Base-by-base conservation (phyloP, 331 rosid species). In the Malus hybrid region DNA sequence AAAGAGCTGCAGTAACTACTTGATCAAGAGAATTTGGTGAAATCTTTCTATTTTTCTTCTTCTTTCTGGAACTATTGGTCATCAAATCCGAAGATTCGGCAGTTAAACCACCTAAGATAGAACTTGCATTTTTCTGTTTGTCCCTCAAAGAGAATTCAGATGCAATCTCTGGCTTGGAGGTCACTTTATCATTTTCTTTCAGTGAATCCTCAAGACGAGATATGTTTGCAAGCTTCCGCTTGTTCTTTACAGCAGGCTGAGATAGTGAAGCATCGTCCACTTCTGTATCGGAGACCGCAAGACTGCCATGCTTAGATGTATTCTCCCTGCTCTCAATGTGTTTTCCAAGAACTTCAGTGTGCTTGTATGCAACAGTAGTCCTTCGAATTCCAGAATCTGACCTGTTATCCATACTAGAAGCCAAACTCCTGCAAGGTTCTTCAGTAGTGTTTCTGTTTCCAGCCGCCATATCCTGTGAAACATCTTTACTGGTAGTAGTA, bases 261-360 rank as follows among this genome's bases (percentile, higher is more conserved):
- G 80, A 71, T 69, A 68, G 80, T 24, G 84, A 79, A 78, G 85
- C 88, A 72, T 81, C 87, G 63, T 66, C 76, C 48, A 61, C 52
- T 28, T 42, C 20, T 16, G 8, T 16, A 52, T 52, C 3, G 10
- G 57, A 52, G 57, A 52, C 20, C 20, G 1, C 57, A 52, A 52
- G 20, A 52, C 57, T 18, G 57, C 57, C 20, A 52, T 52, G 10
- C 57, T 52, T 52, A 16, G 57, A 68, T 44, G 67, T 79, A 33
- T 71, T 76, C 44, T 69, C 33, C 22, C 48, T 78, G 73, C 65
- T 14, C 50, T 67, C 60, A 32, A 61, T 46, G 20, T 14, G 72
- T 70, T 85, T 80, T 77, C 72, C 84, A 75, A 71, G 46, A 81
- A 55, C 78, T 71, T 83, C 88, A 75, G 70, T 74, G 80, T 33